Evolutionary conservation across 2,329 filamentous ascomycete species (phyloP).

Genomic region (Cercospora sp.): DNA sequence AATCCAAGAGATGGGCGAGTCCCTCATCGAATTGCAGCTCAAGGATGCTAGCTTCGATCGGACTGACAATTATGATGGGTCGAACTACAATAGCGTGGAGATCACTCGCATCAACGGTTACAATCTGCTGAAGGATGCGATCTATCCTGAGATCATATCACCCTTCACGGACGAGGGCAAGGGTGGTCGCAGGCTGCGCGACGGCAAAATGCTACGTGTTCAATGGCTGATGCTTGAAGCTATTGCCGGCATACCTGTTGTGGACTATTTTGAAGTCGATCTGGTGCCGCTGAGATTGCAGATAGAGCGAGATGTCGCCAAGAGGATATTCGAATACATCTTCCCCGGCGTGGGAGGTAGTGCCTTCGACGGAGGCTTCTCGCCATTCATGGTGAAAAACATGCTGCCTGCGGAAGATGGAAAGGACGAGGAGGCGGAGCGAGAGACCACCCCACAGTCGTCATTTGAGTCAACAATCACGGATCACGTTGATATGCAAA

Average conservation of each 20-base stretch:
- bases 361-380: constrained; percentile 55
- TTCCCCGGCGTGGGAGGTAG: constrained; percentile 76
- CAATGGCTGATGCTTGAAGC: constrained; percentile 99
- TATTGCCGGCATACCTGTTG: constrained; percentile 93
- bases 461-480: constrained; percentile 19
- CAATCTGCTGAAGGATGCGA: constrained; percentile 84
- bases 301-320: constrained; percentile 86
- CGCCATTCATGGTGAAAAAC: constrained; percentile 61
- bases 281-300: constrained; percentile 92
- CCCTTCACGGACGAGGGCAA: constrained; percentile 73
- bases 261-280: constrained; percentile 95
- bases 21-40: constrained; percentile 89
- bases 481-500: constrained; percentile 15
- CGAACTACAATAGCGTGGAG: constrained; percentile 88
- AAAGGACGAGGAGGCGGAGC: constrained; percentile 47
- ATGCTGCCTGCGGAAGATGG: constrained; percentile 51
- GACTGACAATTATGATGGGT: constrained; percentile 95
- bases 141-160: constrained; percentile 94
- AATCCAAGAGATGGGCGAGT: constrained; percentile 74
- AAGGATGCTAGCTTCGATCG: constrained; percentile 90
- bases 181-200: constrained; percentile 59
- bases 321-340: constrained; percentile 93
- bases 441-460: constrained; percentile 51
- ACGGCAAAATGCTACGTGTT: constrained; percentile 83
- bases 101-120: constrained; percentile 85